Conservation (phyloP, 2,329 filamentous ascomycete species). For the Penicillium sclerotigenum region DNA sequence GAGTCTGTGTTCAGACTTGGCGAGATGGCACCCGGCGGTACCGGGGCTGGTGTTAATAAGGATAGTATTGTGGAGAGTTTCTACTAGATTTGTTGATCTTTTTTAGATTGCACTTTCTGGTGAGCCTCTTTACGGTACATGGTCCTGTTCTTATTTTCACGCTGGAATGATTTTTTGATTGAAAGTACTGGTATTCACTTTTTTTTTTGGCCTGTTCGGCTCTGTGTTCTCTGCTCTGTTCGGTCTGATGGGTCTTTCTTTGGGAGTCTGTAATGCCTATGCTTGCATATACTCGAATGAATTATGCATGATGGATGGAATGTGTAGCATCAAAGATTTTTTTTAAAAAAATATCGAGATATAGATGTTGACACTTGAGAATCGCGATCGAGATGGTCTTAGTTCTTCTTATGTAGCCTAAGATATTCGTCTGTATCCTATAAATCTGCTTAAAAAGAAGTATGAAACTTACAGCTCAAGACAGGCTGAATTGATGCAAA, state of each 20-base stretch:
- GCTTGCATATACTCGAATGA: conserved; percentile 8
- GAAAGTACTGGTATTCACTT: conserved; percentile 4
- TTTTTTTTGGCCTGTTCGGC: conserved; percentile 5
- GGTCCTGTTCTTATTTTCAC: conserved; percentile 8
- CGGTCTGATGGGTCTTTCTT: conserved; percentile 10
- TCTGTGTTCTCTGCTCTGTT: conserved; percentile 6
- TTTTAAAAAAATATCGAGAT: background rate
- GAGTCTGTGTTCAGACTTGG: conserved; percentile 94
- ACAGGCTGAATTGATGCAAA: conserved; percentile 6
- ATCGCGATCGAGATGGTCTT: background rate
- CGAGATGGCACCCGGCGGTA: conserved; percentile 68
- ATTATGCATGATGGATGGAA: conserved; percentile 6
- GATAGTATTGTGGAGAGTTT: conserved; percentile 99
- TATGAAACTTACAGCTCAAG: background rate
- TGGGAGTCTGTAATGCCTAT: conserved; percentile 11
- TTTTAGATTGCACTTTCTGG: conserved; percentile 1
- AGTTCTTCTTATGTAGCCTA: background rate
- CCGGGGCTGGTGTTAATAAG: conserved; percentile 65
- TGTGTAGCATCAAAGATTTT: conserved; percentile 2
- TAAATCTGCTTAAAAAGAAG: background rate
- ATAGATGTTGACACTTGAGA: conserved; percentile 6
- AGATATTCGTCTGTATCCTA: background rate
- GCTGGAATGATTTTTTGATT: conserved; percentile 9
- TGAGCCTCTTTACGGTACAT: conserved; percentile 1
- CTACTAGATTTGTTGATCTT: conserved; percentile 60